phyloP scores from a whole-genome alignment of 768 basidiomycete genomes.

The Tephrocybe sp. region DNA sequence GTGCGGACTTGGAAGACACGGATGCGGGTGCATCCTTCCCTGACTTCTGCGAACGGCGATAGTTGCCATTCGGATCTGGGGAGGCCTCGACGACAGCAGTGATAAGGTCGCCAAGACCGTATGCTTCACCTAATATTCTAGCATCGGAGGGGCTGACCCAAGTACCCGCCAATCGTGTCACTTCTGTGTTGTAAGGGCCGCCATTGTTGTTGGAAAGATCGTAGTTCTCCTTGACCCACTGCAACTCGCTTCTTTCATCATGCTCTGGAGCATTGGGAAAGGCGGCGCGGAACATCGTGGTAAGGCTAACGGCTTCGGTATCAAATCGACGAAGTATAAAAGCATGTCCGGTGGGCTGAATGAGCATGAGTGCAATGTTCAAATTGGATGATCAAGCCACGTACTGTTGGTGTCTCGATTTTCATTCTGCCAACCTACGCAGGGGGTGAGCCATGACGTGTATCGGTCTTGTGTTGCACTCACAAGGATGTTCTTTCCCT shows the following conservation, averaged over 20 bases:
- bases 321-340: constrained; percentile 94
- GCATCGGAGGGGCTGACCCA: constrained; percentile 78
- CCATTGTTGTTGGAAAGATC: constrained; percentile 80
- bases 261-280: constrained; percentile 79
- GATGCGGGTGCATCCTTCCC: constrained; percentile 13
- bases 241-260: constrained; percentile 75
- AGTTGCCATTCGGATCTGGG: constrained; percentile 76
- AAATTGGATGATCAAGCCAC: constrained; percentile 22
- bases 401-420: constrained; percentile 75
- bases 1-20: constrained; percentile 24
- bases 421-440: constrained; percentile 82
- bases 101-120: constrained; percentile 61
- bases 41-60: constrained; percentile 60
- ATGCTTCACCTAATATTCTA: constrained; percentile 61
- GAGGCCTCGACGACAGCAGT: constrained; percentile 62
- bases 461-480: constrained; percentile 1
- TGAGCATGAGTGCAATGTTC: constrained; percentile 15
- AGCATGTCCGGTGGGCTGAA: constrained; percentile 75
- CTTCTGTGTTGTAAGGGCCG: constrained; percentile 50
- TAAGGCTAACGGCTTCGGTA: constrained; percentile 87
- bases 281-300: constrained; percentile 95
- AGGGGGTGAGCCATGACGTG: constrained; percentile 3
- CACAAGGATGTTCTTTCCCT: constrained; percentile 77
- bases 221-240: constrained; percentile 79
- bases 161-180: constrained; percentile 82